Percentiles rank a stretch among this genome's conserved stretches.
These are phyloP conservation scores for Zopfia rhizophila DNA, from an alignment of 2,329 filamentous ascomycete genomes.

Conservation along the genomic window DNA sequence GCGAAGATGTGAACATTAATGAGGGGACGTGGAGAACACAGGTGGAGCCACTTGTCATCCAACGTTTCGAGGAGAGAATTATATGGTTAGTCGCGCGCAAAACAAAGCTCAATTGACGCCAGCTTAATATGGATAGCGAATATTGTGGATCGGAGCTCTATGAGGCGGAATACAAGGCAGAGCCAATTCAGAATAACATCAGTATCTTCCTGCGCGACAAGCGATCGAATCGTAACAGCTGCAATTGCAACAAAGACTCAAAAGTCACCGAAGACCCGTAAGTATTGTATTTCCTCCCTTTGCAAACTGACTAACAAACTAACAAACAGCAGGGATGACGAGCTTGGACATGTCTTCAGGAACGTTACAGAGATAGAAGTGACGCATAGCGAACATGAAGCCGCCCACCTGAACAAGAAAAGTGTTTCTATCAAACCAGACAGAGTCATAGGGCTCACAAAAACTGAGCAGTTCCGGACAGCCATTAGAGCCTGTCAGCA, in stretches of 20 bases:
- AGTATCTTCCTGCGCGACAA: too few relatives aligned
- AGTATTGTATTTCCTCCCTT: too few relatives aligned
- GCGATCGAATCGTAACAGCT: neutral
- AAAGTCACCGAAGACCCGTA: too few relatives aligned
- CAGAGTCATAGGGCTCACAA: constrained; percentile 20
- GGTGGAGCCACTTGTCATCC: neutral
- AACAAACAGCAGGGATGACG: too few relatives aligned
- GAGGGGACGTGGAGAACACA: neutral
- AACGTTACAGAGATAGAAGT: constrained; percentile 4
- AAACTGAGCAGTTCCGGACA: too few relatives aligned
- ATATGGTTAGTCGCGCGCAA: too few relatives aligned
- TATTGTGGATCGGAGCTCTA: too few relatives aligned
- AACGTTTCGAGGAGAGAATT: too few relatives aligned
- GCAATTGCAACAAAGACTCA: neutral
- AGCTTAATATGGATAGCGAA: neutral
- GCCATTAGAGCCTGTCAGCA: too few relatives aligned
- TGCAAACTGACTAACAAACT: constrained; percentile 7
- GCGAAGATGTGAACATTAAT: constrained; percentile 1
- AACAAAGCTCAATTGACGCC: too few relatives aligned
- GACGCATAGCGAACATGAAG: constrained; percentile 9
- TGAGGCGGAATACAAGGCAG: too few relatives aligned
- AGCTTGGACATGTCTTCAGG: constrained; percentile 10
- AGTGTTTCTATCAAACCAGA: constrained; percentile 26
- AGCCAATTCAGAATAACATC: too few relatives aligned
- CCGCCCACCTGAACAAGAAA: neutral